These are phyloP conservation scores for Rhizopus sp. DNA, from an alignment of 371 early-diverging fungal species.

Conservation along the genomic window DNA sequence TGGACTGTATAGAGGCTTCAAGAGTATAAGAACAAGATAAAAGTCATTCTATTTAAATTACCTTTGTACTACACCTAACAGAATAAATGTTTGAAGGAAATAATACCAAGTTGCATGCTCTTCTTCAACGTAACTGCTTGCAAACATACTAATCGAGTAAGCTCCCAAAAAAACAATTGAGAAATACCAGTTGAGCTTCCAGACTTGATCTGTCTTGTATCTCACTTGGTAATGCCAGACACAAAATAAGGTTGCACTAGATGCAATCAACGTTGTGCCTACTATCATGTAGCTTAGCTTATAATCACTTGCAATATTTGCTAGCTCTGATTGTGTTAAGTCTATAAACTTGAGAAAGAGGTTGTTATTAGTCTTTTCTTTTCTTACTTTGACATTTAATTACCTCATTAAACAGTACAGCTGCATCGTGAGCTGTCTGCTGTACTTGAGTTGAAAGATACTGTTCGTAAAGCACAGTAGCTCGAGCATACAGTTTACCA, in stretches of 20 bases:
- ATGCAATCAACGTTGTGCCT: constrained; percentile 36
- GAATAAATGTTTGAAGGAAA: constrained; percentile 59
- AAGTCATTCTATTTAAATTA: constrained; percentile 20
- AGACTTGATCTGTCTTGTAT: neutral
- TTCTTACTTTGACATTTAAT: neutral
- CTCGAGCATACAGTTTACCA: constrained; percentile 18
- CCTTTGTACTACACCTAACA: constrained; percentile 48
- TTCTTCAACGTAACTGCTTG: constrained; percentile 80
- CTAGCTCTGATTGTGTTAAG: constrained; percentile 46
- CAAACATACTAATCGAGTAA: constrained; percentile 61
- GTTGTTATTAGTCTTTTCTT: neutral
- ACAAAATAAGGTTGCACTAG: constrained; percentile 14
- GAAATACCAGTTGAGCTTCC: constrained; percentile 25
- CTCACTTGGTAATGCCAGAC: neutral
- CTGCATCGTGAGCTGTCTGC: constrained; percentile 10
- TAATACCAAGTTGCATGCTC: constrained; percentile 81
- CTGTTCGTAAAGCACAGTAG: constrained; percentile 17
- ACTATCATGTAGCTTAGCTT: constrained; percentile 47
- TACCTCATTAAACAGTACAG: constrained; percentile 41
- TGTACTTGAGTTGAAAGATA: constrained; percentile 2
- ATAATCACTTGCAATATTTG: constrained; percentile 61
- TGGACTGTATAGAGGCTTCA: neutral
- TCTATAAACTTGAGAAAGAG: constrained; percentile 39
- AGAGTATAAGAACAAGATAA: neutral
- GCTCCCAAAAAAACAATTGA: constrained; percentile 32